Evolutionary conservation across 1,284 basidiomycete species (phyloP).

Genomic region (Trichosporon faecale): DNA sequence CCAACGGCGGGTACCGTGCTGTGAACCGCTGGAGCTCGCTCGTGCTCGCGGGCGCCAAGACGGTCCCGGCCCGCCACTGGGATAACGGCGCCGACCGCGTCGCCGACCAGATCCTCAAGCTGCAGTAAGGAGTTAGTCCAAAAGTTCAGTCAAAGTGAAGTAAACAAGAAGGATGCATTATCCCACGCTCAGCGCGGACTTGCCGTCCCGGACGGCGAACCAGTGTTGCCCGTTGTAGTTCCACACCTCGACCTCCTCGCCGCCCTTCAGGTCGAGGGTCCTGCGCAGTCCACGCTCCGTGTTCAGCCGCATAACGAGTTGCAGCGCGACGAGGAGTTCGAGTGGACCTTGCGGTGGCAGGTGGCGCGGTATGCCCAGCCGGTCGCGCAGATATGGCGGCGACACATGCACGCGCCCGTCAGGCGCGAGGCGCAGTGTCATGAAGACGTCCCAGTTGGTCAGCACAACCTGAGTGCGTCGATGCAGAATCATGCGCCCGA

Average conservation of each 20-base stretch:
- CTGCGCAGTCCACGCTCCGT: background rate
- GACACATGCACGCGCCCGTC: background rate
- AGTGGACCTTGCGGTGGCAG: background rate
- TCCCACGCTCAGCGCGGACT: background rate
- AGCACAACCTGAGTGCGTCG: background rate
- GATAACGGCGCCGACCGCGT: background rate
- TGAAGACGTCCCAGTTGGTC: background rate
- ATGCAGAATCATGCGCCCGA: background rate
- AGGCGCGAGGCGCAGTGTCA: background rate
- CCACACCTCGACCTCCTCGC: background rate
- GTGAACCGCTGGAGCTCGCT: constrained; percentile 1
- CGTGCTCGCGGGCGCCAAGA: background rate
- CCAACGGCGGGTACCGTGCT: background rate
- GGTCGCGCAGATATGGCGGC: background rate
- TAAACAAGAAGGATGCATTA: background rate
- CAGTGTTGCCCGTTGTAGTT: background rate
- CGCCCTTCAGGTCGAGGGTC: background rate
- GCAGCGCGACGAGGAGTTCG: background rate
- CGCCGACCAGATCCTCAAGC: background rate
- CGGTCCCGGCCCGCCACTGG: background rate
- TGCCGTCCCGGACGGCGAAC: background rate
- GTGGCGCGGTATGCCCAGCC: background rate
- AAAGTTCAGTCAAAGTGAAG: too few relatives aligned
- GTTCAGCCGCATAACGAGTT: background rate
- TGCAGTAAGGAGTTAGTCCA: background rate